Evolutionary conservation across 1,284 basidiomycete genomes (phyloP).

Genomic region (Ceratobasidium sp.): DNA sequence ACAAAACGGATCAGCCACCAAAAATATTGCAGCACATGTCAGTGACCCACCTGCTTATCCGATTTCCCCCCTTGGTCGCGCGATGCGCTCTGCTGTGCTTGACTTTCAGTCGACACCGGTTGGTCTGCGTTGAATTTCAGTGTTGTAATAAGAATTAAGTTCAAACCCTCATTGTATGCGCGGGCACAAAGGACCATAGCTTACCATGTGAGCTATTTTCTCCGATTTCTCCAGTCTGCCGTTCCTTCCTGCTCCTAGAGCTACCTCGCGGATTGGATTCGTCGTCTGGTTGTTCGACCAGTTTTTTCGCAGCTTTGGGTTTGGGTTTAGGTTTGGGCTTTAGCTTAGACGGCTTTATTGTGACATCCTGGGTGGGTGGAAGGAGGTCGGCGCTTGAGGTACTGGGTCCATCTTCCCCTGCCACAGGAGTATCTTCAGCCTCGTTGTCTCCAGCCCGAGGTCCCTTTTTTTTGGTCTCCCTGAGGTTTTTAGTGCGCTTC

Average conservation of each 20-base stretch:
- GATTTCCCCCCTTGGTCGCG: background rate
- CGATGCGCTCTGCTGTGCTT: background rate
- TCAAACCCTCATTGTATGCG: too few relatives aligned
- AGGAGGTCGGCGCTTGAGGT: too few relatives aligned
- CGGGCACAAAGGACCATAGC: too few relatives aligned
- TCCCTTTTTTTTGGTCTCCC: background rate
- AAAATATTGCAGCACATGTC: background rate
- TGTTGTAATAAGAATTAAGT: too few relatives aligned
- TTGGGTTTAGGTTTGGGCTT: slow-evolving; percentile 1
- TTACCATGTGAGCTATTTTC: too few relatives aligned
- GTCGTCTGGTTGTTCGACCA: too few relatives aligned
- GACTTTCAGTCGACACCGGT: background rate
- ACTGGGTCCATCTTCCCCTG: background rate
- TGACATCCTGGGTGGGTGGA: background rate
- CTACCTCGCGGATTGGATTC: too few relatives aligned
- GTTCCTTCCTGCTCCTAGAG: too few relatives aligned
- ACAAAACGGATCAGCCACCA: background rate
- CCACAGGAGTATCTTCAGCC: background rate
- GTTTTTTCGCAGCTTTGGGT: background rate
- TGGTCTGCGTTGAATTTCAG: too few relatives aligned
- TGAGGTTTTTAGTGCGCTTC: slow-evolving; percentile 27
- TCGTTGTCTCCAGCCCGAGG: background rate
- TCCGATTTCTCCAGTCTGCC: too few relatives aligned
- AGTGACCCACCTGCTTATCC: background rate
- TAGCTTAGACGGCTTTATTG: background rate